These are phyloP conservation scores for Termitomyces sp. DNA, from an alignment of 768 basidiomycete species.

Conservation along the genomic window DNA sequence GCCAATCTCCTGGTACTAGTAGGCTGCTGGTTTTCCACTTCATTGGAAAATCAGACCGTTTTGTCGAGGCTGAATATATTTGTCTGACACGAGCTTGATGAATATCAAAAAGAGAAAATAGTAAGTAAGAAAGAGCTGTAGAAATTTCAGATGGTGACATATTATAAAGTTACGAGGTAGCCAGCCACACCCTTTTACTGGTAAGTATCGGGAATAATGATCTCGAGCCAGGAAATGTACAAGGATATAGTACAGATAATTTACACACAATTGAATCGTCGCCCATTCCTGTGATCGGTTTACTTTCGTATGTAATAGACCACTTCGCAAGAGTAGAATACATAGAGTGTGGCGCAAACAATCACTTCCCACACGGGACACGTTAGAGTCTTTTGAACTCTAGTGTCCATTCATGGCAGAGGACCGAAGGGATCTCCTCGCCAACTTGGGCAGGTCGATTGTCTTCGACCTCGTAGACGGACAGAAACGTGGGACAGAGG, in stretches of 20 bases:
- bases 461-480: background rate
- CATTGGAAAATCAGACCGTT: too few relatives aligned
- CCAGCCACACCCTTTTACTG: background rate
- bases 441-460: background rate
- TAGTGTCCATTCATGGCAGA: background rate
- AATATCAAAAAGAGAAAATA: too few relatives aligned
- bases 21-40: too few relatives aligned
- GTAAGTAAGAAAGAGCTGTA: background rate
- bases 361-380: background rate
- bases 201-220: too few relatives aligned
- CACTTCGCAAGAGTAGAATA: background rate
- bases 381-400: background rate
- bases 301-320: background rate
- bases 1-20: too few relatives aligned
- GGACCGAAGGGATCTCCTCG: background rate
- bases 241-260: background rate
- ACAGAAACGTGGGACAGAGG: background rate
- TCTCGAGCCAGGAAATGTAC: too few relatives aligned
- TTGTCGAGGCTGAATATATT: too few relatives aligned
- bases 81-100: too few relatives aligned
- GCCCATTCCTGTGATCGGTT: background rate
- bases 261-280: background rate
- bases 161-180: too few relatives aligned
- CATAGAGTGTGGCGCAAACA: background rate
- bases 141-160: too few relatives aligned